Evolutionary conservation across 371 early-diverging fungal genomes (phyloP).

Genomic region (Lichtheimia hyalospora): DNA sequence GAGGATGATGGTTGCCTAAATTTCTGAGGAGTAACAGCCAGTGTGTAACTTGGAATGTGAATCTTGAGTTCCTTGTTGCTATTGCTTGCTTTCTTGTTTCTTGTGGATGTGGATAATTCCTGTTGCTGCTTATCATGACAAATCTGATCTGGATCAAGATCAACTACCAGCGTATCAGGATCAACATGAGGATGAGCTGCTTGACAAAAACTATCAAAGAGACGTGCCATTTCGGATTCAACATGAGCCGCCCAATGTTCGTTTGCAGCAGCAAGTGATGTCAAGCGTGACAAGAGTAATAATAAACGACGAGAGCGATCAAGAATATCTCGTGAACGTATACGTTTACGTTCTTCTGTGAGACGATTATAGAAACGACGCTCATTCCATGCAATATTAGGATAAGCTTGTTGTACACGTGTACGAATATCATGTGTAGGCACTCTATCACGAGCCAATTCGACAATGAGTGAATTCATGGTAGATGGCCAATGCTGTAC

Average conservation of each 20-base stretch:
- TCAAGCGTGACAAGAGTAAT: slow-evolving; percentile 27
- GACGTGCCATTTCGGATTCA: slow-evolving; percentile 30
- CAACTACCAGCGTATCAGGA: not conserved
- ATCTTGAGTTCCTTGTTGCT: not conserved
- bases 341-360: slow-evolving; percentile 50
- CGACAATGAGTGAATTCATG: slow-evolving; percentile 40
- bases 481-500: slow-evolving; percentile 41
- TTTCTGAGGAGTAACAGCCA: not conserved
- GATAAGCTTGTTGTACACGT: slow-evolving; percentile 54
- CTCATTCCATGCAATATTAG: slow-evolving; percentile 63
- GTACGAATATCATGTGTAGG: slow-evolving; percentile 57
- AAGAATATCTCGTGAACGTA: slow-evolving; percentile 35
- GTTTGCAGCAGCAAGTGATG: slow-evolving; percentile 34
- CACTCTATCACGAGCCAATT: slow-evolving; percentile 33
- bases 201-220: slow-evolving; percentile 31
- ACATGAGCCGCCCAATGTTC: slow-evolving; percentile 38
- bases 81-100: not conserved
- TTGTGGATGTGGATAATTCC: not conserved
- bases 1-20: not conserved
- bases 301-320: slow-evolving; percentile 36
- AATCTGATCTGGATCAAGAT: not conserved
- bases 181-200: slow-evolving; percentile 13
- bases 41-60: not conserved
- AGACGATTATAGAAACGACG: slow-evolving; percentile 64
- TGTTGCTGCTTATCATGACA: not conserved